Evolutionary conservation across 2,329 filamentous ascomycete genomes (phyloP).

Genomic region (Elsinoe australis): DNA sequence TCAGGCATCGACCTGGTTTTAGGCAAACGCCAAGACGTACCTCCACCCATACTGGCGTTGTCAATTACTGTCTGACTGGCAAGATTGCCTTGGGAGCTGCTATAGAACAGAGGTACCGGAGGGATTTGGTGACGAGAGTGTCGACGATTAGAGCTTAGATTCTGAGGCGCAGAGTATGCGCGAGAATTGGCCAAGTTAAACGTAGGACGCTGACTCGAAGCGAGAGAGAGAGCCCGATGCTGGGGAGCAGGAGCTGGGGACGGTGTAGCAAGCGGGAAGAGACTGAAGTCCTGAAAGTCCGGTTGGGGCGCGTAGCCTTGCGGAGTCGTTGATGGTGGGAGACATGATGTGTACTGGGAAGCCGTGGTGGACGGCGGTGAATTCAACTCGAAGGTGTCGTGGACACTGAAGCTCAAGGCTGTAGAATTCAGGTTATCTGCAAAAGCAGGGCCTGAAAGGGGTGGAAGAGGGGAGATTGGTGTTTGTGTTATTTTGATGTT

Average conservation of each 20-base stretch:
- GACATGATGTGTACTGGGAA: constrained; percentile 67
- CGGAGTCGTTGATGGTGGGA: constrained; percentile 52
- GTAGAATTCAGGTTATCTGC: constrained; percentile 52
- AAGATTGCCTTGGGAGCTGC: no score
- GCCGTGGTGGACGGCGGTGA: constrained; percentile 74
- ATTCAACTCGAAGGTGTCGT: constrained; percentile 54
- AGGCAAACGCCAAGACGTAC: constrained; percentile 35
- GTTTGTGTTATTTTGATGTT: constrained; percentile 10
- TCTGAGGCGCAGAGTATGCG: constrained; percentile 3
- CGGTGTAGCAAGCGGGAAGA: constrained; percentile 50
- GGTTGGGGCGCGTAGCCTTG: constrained; percentile 44
- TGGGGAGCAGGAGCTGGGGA: constrained; percentile 31
- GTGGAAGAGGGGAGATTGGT: constrained; percentile 8
- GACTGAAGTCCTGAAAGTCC: constrained; percentile 62
- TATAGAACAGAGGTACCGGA: constrained; percentile 63
- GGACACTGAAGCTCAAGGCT: constrained; percentile 42
- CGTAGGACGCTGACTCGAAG: constrained; percentile 48
- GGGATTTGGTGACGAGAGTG: constrained; percentile 40
- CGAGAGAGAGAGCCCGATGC: constrained; percentile 46
- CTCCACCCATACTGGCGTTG: constrained; percentile 49
- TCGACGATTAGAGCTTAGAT: constrained; percentile 14
- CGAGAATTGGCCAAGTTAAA: constrained; percentile 41
- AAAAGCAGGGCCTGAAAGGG: constrained; percentile 16
- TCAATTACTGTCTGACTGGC: no score
- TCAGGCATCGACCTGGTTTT: constrained; percentile 21